Evolutionary conservation across 192 early-diverging fungal species (phyloP), one percentile per base, ranked within the genome.

Genomic region (Entophlyctis luteolus): DNA sequence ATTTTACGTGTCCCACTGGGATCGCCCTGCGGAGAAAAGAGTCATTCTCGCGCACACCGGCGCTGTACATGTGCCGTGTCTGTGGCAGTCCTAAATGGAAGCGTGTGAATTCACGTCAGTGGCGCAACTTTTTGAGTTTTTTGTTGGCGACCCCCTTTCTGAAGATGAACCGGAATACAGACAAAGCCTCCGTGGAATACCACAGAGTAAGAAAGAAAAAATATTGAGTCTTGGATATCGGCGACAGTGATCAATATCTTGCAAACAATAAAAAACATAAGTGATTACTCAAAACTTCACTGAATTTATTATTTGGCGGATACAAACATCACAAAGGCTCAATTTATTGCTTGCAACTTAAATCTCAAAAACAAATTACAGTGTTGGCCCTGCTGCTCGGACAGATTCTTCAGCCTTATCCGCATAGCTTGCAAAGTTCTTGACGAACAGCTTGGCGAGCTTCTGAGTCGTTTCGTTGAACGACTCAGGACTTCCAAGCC

Each of bases 361-460:
- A n/a, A n/a, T n/a, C n/a, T n/a, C n/a, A n/a, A 23, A 47, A 48
- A 10, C 6, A 5, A 10, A 20, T 76, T 70, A 71, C 45, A 76
- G 39, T 38, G 55, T 34, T 20, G 76, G 76, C 8, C 88, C 91
- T 62, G 87, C 88, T 49, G 79, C 79, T 46, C 92, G 73, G 59
- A 91, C 88, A 60, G 89, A 89, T 49, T 85, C 55, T 31, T 87
- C 84, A 62, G 90, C 84, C 70, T 90, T 84, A 68, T 89, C 86
- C 47, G 86, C 86, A 69, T 90, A 98, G 62, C 79, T 80, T 70
- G 87, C 85, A 78, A 98, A 98, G 85, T 98, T 96, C 20, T 91
- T 81, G 65, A 85, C 82, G 80, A 98, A 98, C 36, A 93, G 85
- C 31, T 72, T 75, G 53, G 88, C 95, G 39, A 98, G 86, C 77